Evolutionary conservation across 1,139 yeast genomes (phyloP), one percentile per base, ranked within the genome.

Genomic region (Nakaseomyces bracarensis): DNA sequence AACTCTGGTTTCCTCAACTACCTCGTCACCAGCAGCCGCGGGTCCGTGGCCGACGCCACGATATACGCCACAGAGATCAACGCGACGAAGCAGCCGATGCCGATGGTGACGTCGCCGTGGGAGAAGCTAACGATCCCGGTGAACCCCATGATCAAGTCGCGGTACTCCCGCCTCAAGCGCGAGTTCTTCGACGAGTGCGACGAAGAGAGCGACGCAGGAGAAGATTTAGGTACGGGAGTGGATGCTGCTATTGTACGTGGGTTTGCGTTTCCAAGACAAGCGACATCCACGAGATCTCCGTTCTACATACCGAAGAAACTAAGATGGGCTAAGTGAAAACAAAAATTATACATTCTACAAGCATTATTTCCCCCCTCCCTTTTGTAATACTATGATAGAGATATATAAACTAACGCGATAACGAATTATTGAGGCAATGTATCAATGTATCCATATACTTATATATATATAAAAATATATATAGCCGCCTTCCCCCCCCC

Each of bases 41-140:
- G 87, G 0, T 69, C 70, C 42, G 54, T 78, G 16, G 74, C 72
- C 49, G 89, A 82, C 55, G 89, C 89, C 6, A 81, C 89, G 3
- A 75, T 74, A 49, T 81, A 75, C 60, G 91, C 86, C 2, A 82
- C 89, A 1, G 89, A 81, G 57, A 69, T 82, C 39, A 82, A 82
- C 56, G 73, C 85, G 0, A 44, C 45, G 11, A 42, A 43, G 18
- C 76, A 72, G 47, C 83, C 82, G 8, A 72, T 81, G 43, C 83
- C 83, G 5, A 59, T 77, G 18, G 85, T 86, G 0, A 78, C 73
- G 41, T 71, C 69, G 43, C 65, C 68, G 3, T 72, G 74, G 46
- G 86, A 79, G 55, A 68, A 75, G 18, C 83, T 80, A 2, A 79
- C 78, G 37, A 78, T 81, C 15, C 86, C 87, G 3, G 77, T 85